Conservation (phyloP, 2,329 filamentous ascomycete genomes). For the Saccharata proteae region DNA sequence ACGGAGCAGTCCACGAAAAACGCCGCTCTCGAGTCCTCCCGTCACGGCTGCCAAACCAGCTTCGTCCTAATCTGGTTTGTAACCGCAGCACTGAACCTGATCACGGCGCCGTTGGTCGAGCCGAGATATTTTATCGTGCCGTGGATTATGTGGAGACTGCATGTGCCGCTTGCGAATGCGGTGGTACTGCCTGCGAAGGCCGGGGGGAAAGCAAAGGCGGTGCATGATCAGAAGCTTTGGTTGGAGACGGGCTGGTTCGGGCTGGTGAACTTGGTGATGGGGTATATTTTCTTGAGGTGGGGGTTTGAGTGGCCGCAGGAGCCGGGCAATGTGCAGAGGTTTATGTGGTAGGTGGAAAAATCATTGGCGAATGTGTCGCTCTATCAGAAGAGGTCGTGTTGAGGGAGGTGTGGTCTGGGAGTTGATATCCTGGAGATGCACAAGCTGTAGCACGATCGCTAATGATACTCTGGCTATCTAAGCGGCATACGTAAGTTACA, state of each 20-base stretch:
- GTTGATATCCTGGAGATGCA: too few relatives aligned
- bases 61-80: constrained; percentile 52
- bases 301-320: constrained; percentile 58
- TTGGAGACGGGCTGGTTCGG: constrained; percentile 61
- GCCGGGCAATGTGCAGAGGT: constrained; percentile 53
- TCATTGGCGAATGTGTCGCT: too few relatives aligned
- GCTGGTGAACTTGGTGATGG: constrained; percentile 51
- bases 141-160: constrained; percentile 83
- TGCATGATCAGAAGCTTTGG: constrained; percentile 33
- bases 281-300: constrained; percentile 57
- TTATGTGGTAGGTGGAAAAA: constrained; percentile 56
- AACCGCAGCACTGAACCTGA: constrained; percentile 63
- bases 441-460: too few relatives aligned
- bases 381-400: too few relatives aligned
- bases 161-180: constrained; percentile 43
- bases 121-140: constrained; percentile 93
- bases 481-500: too few relatives aligned
- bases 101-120: constrained; percentile 86
- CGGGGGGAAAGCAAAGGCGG: constrained; percentile 1
- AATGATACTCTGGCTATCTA: too few relatives aligned
- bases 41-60: constrained; percentile 18
- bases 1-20: constrained; percentile 1
- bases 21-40: constrained; percentile 2
- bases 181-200: not conserved
- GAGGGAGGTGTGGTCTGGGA: too few relatives aligned